phyloP scores from a whole-genome alignment of 345 rosid genomes.

The Corchorus olitorius region DNA sequence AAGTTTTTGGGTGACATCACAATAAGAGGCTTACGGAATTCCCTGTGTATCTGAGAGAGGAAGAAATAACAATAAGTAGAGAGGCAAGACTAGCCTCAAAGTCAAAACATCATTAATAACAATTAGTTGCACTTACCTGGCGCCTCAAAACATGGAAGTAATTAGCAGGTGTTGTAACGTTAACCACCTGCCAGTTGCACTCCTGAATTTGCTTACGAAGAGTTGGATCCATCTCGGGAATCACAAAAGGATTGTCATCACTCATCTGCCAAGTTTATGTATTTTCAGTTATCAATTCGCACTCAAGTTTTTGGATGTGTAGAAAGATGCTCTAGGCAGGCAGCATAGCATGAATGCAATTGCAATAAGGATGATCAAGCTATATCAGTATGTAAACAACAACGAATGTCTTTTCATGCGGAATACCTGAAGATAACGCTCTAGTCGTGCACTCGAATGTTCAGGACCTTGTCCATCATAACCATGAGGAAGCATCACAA shows the following conservation, averaged over 20 bases:
- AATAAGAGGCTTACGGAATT: slow-evolving; percentile 85
- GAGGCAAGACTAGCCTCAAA: background rate
- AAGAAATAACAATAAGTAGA: slow-evolving; percentile 17
- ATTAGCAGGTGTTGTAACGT: slow-evolving; percentile 87
- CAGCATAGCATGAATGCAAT: background rate
- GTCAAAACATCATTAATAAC: background rate
- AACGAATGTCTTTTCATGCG: background rate
- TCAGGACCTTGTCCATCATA: slow-evolving; percentile 92
- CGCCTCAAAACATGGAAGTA: slow-evolving; percentile 84
- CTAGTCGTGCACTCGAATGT: slow-evolving; percentile 82
- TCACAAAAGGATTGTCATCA: slow-evolving; percentile 75
- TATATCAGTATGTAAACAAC: background rate
- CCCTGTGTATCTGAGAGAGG: slow-evolving; percentile 70
- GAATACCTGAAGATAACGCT: slow-evolving; percentile 75
- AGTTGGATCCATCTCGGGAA: slow-evolving; percentile 84
- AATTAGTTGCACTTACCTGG: slow-evolving; percentile 52
- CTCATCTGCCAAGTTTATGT: slow-evolving; percentile 60
- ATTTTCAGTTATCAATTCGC: background rate
- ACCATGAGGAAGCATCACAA: slow-evolving; percentile 76
- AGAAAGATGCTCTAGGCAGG: background rate
- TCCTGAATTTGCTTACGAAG: slow-evolving; percentile 79
- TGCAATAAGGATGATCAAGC: background rate
- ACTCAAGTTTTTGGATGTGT: background rate
- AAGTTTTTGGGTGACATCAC: slow-evolving; percentile 92
- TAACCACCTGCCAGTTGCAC: slow-evolving; percentile 89